Evolutionary conservation across 768 basidiomycete species (phyloP), one percentile per base, ranked within the genome.

Genomic region (Amanita muscaria): DNA sequence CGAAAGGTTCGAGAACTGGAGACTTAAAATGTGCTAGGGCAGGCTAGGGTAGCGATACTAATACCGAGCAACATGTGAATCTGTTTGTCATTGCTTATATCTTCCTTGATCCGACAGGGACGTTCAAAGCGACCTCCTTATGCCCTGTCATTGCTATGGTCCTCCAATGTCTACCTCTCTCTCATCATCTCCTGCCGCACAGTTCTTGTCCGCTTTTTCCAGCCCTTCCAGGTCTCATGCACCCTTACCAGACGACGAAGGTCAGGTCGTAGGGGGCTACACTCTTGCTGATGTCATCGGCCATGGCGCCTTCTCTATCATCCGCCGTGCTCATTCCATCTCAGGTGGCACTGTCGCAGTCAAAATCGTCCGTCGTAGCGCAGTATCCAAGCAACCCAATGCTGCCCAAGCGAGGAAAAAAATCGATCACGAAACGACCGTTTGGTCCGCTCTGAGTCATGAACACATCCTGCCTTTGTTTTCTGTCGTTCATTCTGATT

Each of bases 391-490:
- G 50, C 74, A 77, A 49, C 59, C 63, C 2, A 65, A 81, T 48
- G 65, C 79, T 2, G 53, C 62, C 19, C 56, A 66, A 5, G 65
- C 70, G 9, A 72, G 68, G 49, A 76, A 73, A 48, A 76, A 74
- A 35, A 69, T 90, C 33, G 72, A 79, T 46, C 79, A 77, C 39
- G 89, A 93, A 66, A 76, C 79, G 10, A 57, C 66, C 10, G 65
- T 88, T 11, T 92, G 89, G 89, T 65, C 76, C 1, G 70, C 77
- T 1, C 76, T 91, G 53, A 77, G 74, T 41, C 91, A 93, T 59
- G 87, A 90, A 57, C 82, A 92, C 55, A 76, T 92, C 49, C 74
- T 96, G 12, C 90, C 91, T 9, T 77, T 94, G 34, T 88, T 92
- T 59, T 69, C 76, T 33, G 64, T 66, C 14, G 64, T 73, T 42